A percentile compares a stretch with the other conserved stretches of the same genome.
phyloP scores from a whole-genome alignment of 2,329 filamentous ascomycete genomes.

The Cryphonectria japonica region DNA sequence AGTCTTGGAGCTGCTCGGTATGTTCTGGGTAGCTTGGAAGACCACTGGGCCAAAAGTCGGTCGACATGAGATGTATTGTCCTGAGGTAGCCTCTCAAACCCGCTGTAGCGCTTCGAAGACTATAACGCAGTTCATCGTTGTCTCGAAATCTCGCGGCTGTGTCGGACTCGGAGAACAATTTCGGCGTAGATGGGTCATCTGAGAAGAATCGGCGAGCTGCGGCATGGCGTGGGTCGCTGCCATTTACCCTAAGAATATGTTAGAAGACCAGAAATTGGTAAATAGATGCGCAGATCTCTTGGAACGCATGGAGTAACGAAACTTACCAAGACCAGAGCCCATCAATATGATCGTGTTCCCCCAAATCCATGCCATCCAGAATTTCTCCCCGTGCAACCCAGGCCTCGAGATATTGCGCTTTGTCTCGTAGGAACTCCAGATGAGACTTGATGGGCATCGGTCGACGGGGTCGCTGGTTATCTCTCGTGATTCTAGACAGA shows the following conservation, averaged over 20 bases:
- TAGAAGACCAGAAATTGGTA: neutral
- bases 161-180: constrained; percentile 10
- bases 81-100: constrained; percentile 6
- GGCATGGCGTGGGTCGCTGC: constrained; percentile 12
- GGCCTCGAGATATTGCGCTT: constrained; percentile 7
- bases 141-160: constrained; percentile 6
- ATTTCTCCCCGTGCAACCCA: constrained; percentile 9
- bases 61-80: constrained; percentile 12
- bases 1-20: neutral
- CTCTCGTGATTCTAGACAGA: constrained; percentile 5
- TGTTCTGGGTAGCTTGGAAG: constrained; percentile 8
- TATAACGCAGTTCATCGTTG: constrained; percentile 10
- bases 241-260: constrained; percentile 6
- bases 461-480: constrained; percentile 1
- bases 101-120: constrained; percentile 12
- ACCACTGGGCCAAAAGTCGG: constrained; percentile 12
- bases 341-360: constrained; percentile 10
- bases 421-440: constrained; percentile 1
- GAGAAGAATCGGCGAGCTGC: constrained; percentile 9
- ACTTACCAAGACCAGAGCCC: constrained; percentile 15
- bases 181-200: constrained; percentile 1
- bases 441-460: constrained; percentile 2
- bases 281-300: neutral
- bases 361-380: constrained; percentile 8
- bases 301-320: neutral